Evolutionary conservation across 2,329 filamentous ascomycete species (phyloP), one percentile per base, ranked within the genome.

Genomic region (Tolypocladium amazonense): DNA sequence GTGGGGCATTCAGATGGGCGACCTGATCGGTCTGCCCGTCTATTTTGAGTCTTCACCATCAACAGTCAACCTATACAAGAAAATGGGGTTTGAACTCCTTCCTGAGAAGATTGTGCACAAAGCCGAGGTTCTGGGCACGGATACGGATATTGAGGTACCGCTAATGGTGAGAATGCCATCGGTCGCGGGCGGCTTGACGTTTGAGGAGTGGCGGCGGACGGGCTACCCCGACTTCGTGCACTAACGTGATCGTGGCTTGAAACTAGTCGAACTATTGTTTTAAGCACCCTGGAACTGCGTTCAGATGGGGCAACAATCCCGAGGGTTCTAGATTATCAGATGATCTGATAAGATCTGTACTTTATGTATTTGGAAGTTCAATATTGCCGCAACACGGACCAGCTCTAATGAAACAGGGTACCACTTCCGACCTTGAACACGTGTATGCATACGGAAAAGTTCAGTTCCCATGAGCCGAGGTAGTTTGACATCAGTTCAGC

Each of bases 41-140:
- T 80, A 80, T 67, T 72, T 80, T 47, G 78, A 81, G 65, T 75
- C 77, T 2, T 78, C 77, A 0, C 73, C 70, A 4, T 70, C 71
- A 5, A 76, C 75, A 0, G 68, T 73, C 43, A 68, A 68, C 9
- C 67, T 81, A 35, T 81, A 81, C 65, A 69, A 73, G 60, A 79
- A 75, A 61, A 71, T 77, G 64, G 78, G 78, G 2, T 81, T 78
- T 63, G 68, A 70, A 56, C 68, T 68, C 57, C 64, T 80, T 7
- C 69, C 72, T 2, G 71, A 75, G 47, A 74, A 69, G 20, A 66
- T 76, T 25, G 70, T 77, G 11, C 75, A 77, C 67, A 72, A 70
- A 58, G 67, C 69, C 27, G 69, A 70, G 27, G 60, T 72, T 5
- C 62, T 76, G 56, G 71, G 70, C 5, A 70, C 70, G 2, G 68